A percentile compares a stretch with the other conserved stretches of the same genome.
Conservation (phyloP, 2,329 filamentous ascomycete genomes). For the Alternaria arborescens region DNA sequence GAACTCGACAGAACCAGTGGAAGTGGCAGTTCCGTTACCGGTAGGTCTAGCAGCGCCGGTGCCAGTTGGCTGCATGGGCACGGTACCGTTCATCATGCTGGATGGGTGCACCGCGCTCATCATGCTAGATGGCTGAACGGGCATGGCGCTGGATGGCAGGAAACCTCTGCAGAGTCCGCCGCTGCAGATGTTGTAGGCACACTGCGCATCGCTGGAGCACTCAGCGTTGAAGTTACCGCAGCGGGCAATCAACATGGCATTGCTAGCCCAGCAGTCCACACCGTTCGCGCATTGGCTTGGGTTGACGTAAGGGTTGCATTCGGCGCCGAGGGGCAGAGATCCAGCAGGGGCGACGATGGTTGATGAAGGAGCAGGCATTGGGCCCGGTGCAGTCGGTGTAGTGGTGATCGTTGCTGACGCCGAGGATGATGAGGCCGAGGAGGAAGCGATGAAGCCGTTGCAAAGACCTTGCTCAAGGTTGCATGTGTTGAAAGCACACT, state of each 20-base stretch:
- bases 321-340: slow-evolving; percentile 25
- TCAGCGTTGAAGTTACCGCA: slow-evolving; percentile 33
- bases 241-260: slow-evolving; percentile 17
- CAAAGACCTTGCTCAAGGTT: slow-evolving; percentile 23
- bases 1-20: background rate
- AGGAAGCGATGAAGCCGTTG: slow-evolving; percentile 20
- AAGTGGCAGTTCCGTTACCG: slow-evolving; percentile 4
- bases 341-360: slow-evolving; percentile 24
- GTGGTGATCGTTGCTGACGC: slow-evolving; percentile 13
- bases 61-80: slow-evolving; percentile 6
- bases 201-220: slow-evolving; percentile 23
- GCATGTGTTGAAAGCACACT: slow-evolving; percentile 34
- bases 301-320: slow-evolving; percentile 16
- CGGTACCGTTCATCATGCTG: slow-evolving; percentile 13
- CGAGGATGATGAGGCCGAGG: slow-evolving; percentile 14
- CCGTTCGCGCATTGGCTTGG: slow-evolving; percentile 18
- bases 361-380: slow-evolving; percentile 16
- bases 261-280: slow-evolving; percentile 27
- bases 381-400: slow-evolving; percentile 6
- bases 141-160: background rate
- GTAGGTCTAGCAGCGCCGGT: slow-evolving; percentile 12
- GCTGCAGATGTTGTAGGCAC: slow-evolving; percentile 28
- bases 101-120: background rate
- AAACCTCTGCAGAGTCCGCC: slow-evolving; percentile 27
- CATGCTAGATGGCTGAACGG: background rate